Evolutionary conservation across 2,329 filamentous ascomycete genomes (phyloP).

Genomic region (Ilyonectria sp.): DNA sequence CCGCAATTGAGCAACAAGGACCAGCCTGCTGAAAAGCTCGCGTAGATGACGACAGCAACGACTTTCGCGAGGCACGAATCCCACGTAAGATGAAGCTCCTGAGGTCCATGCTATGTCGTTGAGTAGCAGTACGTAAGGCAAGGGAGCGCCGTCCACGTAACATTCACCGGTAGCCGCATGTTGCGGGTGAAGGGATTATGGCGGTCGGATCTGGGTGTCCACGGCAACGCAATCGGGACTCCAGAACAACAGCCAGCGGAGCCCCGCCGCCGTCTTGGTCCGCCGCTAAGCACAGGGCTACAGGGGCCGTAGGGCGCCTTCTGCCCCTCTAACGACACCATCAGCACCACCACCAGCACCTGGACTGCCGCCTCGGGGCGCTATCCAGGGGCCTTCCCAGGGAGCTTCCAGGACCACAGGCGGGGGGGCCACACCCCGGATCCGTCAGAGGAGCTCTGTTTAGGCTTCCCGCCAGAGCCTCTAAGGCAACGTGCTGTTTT

Average conservation of each 20-base stretch:
- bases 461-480: slow-evolving; percentile 23
- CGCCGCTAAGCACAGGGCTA: slow-evolving; percentile 24
- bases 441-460: slow-evolving; percentile 15
- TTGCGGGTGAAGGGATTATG: neutral
- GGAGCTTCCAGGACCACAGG: slow-evolving; percentile 3
- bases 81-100: too few relatives aligned
- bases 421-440: slow-evolving; percentile 11
- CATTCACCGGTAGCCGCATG: neutral
- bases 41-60: too few relatives aligned
- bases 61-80: too few relatives aligned
- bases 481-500: slow-evolving; percentile 29
- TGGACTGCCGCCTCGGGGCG: slow-evolving; percentile 12
- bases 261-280: slow-evolving; percentile 6
- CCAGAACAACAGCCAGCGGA: neutral
- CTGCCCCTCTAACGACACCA: slow-evolving; percentile 18
- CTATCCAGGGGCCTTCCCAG: slow-evolving; percentile 11
- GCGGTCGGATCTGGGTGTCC: slow-evolving; percentile 5
- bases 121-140: too few relatives aligned
- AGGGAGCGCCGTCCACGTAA: too few relatives aligned
- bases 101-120: too few relatives aligned
- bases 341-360: slow-evolving; percentile 4
- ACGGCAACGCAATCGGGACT: slow-evolving; percentile 22
- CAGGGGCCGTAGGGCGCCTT: slow-evolving; percentile 15
- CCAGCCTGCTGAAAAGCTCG: too few relatives aligned
- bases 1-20: too few relatives aligned